Percentiles rank a stretch among this genome's conserved stretches.
Conservation (phyloP, 306 rosid genomes). For the Acacia acuminata region DNA sequence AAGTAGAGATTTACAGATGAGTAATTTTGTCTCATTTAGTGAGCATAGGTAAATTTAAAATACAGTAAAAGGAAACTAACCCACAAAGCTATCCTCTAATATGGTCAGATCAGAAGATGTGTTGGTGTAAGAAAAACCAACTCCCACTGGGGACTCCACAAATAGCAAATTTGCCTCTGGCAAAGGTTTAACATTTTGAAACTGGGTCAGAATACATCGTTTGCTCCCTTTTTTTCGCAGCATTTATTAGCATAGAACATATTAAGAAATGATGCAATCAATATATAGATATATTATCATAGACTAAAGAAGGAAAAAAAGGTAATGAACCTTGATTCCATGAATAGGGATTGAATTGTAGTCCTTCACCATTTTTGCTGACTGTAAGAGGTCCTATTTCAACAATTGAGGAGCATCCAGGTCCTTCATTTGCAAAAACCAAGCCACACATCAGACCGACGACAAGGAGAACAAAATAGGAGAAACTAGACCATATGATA, state of each 20-base stretch:
- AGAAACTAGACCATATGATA: neutral
- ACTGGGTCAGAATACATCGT: neutral
- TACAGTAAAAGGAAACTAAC: slow-evolving; percentile 34
- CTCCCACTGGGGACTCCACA: slow-evolving; percentile 66
- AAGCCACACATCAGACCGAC: slow-evolving; percentile 1
- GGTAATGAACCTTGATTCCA: slow-evolving; percentile 53
- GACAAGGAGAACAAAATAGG: neutral
- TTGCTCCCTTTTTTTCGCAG: neutral
- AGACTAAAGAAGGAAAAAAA: slow-evolving; percentile 9
- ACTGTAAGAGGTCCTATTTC: slow-evolving; percentile 60
- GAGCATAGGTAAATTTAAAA: neutral
- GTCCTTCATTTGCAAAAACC: slow-evolving; percentile 41
- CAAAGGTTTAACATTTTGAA: slow-evolving; percentile 12
- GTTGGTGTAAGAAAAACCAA: slow-evolving; percentile 60
- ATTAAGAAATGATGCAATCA: neutral
- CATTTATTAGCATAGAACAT: slow-evolving; percentile 8
- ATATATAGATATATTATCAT: neutral
- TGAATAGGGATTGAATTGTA: slow-evolving; percentile 43
- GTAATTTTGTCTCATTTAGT: slow-evolving; percentile 14
- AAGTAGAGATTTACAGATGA: neutral
- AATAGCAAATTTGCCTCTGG: slow-evolving; percentile 62
- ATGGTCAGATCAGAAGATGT: slow-evolving; percentile 59
- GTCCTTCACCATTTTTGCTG: slow-evolving; percentile 48
- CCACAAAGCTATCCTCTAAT: slow-evolving; percentile 54
- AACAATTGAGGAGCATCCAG: slow-evolving; percentile 61